Evolutionary conservation across 495 filamentous ascomycete species (phyloP).

Genomic region (Xylaria bambusicola): DNA sequence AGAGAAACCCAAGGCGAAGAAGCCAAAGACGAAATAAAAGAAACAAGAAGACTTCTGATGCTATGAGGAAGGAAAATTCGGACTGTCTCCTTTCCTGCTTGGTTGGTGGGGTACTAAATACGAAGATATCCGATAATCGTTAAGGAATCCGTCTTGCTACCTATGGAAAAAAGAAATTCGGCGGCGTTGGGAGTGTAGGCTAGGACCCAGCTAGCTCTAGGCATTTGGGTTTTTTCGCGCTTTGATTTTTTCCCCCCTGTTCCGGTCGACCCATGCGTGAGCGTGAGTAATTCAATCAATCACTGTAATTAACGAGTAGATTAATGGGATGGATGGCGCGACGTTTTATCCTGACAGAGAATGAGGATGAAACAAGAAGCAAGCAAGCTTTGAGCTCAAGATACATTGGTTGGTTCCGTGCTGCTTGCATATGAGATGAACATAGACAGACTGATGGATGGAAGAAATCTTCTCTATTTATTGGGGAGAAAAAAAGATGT

Average conservation of each 20-base stretch:
- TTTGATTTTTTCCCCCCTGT: background rate
- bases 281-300: background rate
- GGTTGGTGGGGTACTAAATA: background rate
- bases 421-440: too few relatives aligned
- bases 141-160: background rate
- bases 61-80: background rate
- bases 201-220: background rate
- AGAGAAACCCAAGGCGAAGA: slow-evolving; percentile 50
- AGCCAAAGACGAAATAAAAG: slow-evolving; percentile 41
- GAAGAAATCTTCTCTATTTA: too few relatives aligned
- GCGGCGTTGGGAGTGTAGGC: slow-evolving; percentile 13
- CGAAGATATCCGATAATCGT: background rate
- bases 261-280: background rate
- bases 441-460: too few relatives aligned
- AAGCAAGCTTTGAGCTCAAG: too few relatives aligned
- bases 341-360: too few relatives aligned
- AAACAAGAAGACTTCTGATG: background rate
- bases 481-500: background rate
- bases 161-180: slow-evolving; percentile 4
- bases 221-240: background rate
- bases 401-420: too few relatives aligned
- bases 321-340: too few relatives aligned
- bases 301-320: too few relatives aligned
- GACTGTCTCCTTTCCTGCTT: background rate
- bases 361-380: too few relatives aligned